Base-by-base conservation (phyloP, 352 stramenopile genomes). In the Phytophthora pinifolia region DNA sequence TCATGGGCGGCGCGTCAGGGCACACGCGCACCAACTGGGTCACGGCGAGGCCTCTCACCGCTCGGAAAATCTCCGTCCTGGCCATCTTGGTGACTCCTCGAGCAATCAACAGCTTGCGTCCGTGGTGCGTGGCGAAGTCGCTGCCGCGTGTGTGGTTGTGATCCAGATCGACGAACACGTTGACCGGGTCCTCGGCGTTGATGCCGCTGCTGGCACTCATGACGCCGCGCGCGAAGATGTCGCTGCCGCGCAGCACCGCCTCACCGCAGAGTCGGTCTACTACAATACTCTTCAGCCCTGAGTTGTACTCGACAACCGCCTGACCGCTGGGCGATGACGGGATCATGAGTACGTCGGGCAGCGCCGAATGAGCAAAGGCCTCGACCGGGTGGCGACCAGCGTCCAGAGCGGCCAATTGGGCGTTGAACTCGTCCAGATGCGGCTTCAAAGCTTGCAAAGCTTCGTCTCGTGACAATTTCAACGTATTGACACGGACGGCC, bases 201-300 rank as follows among this genome's bases (percentile, higher is more conserved):
- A 98, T 83, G 18, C 86, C 86, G 13, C 69, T 77, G 72, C 92
- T 96, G 18, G 92, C 85, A 56, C 81, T 93, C 70, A 98, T 89
- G 59, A 98, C 77, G 34, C 94, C 94, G 13, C 80, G 81, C 6
- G 92, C 87, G 70, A 97, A 98, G 47, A 98, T 92, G 62, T 98
- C 85, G 43, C 89, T 96, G 47, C 94, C 94, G 31, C 94, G 85
- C 6, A 98, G 63, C 52, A 98, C 94, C 2, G 94, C 94, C 70
- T 98, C 92, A 12, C 85, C 94, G 62, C 94, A 98, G 10, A 96
- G 83, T 18, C 90, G 74, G 55, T 98, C 92, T 20, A 96, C 84
- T 32, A 98, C 78, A 17, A 98, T 76, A 12, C 70, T 80, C 39
- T 83, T 81, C 30, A 76, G 64, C 7, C 74, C 59, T 4, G 72